Base-by-base conservation (phyloP, 495 filamentous ascomycete genomes). In the Collariella sp. region DNA sequence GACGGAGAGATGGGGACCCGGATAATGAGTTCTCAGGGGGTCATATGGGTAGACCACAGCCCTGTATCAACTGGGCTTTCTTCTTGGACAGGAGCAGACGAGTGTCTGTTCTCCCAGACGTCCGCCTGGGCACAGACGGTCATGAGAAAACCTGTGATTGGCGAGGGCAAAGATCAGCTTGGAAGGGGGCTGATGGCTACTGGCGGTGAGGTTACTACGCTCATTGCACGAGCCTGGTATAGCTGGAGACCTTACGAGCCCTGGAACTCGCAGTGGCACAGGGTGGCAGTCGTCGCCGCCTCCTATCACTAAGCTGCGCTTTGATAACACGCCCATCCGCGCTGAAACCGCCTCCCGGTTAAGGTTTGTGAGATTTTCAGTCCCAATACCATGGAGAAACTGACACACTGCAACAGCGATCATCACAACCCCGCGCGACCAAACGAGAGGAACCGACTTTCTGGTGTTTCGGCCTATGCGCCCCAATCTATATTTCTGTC, bases 381-480 rank as follows among this genome's bases (percentile, higher is more conserved):
- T 29, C 45, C 47, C 53, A 58, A 16, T 11, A 40, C 46, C 42
- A 36, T 48, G 55, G 55, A n/a, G 24, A 38, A 36, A 29, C 43
- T 3, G 41, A 19, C 49, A 31, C 33, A 33, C 54, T 34, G 38
- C 46, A 59, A 55, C 50, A 57, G 11, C 23, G 23, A 51, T 29
- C 51, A 58, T 51, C 61, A 18, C 41, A 20, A 50, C 58, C 58
- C 58, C 61, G 49, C 58, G 20, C 18, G 31, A 4, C 29, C 3
- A 19, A 44, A 39, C 19, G 43, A 50, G 56, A 56, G 41, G 62
- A 51, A 31, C 50, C 49, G 40, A 26, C 26, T 34, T 46, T 23
- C 38, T 44, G 49, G 35, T 29, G 41, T 47, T 45, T 40, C 34
- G 24, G 35, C 34, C 52, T 40, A 16, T 12, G 20, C n/a, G 20